A percentile compares a stretch with the other conserved stretches of the same genome.
Evolutionary conservation across 305 asterid species (phyloP).

Genomic region (Solanum hybrid): DNA sequence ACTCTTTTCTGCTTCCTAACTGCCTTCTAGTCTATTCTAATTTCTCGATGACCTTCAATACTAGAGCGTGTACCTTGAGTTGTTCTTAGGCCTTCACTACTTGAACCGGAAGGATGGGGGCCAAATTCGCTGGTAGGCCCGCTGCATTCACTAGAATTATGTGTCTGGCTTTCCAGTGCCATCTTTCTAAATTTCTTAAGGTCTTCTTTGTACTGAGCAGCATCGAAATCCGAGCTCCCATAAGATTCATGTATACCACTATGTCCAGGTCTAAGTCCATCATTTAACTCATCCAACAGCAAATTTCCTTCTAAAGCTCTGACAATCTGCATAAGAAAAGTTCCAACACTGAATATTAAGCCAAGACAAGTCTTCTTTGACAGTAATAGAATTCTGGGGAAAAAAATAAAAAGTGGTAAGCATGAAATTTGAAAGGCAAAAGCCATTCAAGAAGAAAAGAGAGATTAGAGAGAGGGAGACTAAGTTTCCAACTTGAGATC

Average conservation of each 20-base stretch:
- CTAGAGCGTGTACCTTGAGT: conserved; percentile 19
- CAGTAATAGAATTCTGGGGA: neutral
- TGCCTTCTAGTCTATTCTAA: neutral
- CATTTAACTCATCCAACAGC: conserved; percentile 43
- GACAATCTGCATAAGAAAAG: conserved; percentile 40
- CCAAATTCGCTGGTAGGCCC: conserved; percentile 62
- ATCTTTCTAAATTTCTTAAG: conserved; percentile 60
- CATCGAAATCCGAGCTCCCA: conserved; percentile 54
- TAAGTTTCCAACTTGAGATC: neutral
- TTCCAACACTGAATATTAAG: neutral
- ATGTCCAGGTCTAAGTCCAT: conserved; percentile 41
- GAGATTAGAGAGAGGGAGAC: neutral
- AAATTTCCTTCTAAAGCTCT: conserved; percentile 61
- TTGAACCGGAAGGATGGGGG: conserved; percentile 52
- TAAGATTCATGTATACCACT: conserved; percentile 30
- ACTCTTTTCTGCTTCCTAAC: neutral
- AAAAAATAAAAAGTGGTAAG: neutral
- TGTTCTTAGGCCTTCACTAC: conserved; percentile 40
- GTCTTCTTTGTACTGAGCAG: conserved; percentile 68
- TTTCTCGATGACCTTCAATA: conserved; percentile 2
- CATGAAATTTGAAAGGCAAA: neutral
- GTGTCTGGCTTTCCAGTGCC: conserved; percentile 55
- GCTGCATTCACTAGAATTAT: conserved; percentile 47
- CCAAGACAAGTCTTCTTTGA: neutral
- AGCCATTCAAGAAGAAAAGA: neutral